Conservation (phyloP, 352 stramenopile genomes). For the Pythium rhizo-oryzae region DNA sequence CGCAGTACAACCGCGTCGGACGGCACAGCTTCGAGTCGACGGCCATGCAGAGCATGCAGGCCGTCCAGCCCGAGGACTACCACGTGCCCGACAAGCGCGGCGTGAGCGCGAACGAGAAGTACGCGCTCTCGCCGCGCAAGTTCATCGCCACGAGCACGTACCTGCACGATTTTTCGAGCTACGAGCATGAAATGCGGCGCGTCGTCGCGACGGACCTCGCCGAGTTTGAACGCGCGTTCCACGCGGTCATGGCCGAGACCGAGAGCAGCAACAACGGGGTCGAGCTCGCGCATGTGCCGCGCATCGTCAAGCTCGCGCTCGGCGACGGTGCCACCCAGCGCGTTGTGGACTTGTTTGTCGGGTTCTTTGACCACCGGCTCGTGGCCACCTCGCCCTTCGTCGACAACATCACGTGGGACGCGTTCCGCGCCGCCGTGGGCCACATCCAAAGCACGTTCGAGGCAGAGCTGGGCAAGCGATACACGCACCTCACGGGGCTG, state of each 20-base stretch:
- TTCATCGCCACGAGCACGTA: conserved; percentile 71
- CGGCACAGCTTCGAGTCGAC: conserved; percentile 58
- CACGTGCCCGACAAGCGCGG: conserved; percentile 59
- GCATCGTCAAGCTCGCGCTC: conserved; percentile 51
- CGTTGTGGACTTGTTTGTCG: conserved; percentile 49
- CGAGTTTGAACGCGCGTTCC: conserved; percentile 55
- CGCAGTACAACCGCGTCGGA: conserved; percentile 61
- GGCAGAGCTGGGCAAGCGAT: conserved; percentile 33
- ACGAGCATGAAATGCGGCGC: conserved; percentile 47
- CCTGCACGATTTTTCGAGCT: conserved; percentile 60
- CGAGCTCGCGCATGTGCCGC: conserved; percentile 48
- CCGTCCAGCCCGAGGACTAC: conserved; percentile 63
- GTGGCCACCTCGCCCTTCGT: conserved; percentile 31
- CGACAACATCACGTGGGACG: conserved; percentile 56
- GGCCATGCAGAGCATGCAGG: conserved; percentile 40
- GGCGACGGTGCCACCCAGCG: conserved; percentile 32
- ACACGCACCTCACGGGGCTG: conserved; percentile 3
- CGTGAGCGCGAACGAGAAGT: conserved; percentile 50
- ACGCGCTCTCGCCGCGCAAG: conserved; percentile 38
- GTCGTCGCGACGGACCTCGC: conserved; percentile 39
- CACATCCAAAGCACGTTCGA: conserved; percentile 49
- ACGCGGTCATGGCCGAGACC: conserved; percentile 25
- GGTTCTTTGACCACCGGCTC: conserved; percentile 46
- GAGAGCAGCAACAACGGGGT: conserved; percentile 47
- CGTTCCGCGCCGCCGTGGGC: conserved; percentile 42